Conservation (phyloP, 495 filamentous ascomycete species). For the Aspergillus carlsbadensis region DNA sequence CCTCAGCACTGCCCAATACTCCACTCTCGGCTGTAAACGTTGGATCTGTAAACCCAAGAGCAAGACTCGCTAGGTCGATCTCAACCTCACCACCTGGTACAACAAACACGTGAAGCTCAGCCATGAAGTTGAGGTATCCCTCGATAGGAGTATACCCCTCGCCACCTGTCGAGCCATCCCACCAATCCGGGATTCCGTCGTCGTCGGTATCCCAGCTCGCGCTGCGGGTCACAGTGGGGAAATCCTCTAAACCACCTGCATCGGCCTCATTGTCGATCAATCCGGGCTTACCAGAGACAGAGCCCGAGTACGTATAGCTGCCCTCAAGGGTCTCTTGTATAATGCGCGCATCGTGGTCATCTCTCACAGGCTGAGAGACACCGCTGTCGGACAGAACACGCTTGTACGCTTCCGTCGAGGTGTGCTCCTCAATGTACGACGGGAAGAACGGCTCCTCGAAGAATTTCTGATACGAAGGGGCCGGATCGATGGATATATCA, state of each 20-base stretch:
- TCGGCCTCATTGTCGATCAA: conserved; percentile 14
- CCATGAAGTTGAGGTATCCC: conserved; percentile 16
- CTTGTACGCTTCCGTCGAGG: conserved; percentile 14
- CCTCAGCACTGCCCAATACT: neutral
- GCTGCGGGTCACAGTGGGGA: conserved; percentile 1
- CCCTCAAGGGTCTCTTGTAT: conserved; percentile 12
- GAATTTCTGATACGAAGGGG: conserved; percentile 13
- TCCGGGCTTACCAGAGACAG: conserved; percentile 8
- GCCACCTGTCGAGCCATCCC: conserved; percentile 8
- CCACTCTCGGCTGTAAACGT: neutral
- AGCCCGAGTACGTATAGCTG: conserved; percentile 4
- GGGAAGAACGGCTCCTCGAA: conserved; percentile 16
- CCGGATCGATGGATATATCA: conserved; percentile 11
- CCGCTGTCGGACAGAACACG: conserved; percentile 13
- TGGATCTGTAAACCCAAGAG: conserved; percentile 1
- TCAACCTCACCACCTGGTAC: neutral
- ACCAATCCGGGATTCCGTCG: conserved; percentile 14
- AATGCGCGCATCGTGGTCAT: conserved; percentile 13
- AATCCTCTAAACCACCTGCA: conserved; percentile 11
- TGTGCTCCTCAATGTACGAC: conserved; percentile 11
- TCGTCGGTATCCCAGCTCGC: conserved; percentile 9
- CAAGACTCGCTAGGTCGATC: neutral
- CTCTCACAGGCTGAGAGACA: conserved; percentile 2
- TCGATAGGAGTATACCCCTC: conserved; percentile 12
- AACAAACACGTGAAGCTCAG: conserved; percentile 9